These are phyloP conservation scores for Xylaria scruposa DNA, from an alignment of 495 filamentous ascomycete genomes.

Conservation along the genomic window DNA sequence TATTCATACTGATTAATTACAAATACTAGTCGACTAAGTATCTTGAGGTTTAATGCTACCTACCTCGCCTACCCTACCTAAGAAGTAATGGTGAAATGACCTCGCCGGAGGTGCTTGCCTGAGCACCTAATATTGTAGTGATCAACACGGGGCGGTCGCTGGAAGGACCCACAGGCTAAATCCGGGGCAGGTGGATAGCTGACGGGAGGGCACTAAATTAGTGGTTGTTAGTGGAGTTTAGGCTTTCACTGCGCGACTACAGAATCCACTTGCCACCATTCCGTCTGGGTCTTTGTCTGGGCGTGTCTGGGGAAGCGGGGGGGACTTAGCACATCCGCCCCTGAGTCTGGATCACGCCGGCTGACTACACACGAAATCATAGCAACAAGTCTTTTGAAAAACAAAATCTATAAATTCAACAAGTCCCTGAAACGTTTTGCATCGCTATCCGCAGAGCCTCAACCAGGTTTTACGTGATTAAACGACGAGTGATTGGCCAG, in stretches of 20 bases:
- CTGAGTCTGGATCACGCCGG: slow-evolving; percentile 19
- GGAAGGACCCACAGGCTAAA: slow-evolving; percentile 5
- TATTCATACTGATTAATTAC: background rate
- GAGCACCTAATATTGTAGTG: background rate
- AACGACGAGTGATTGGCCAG: slow-evolving; percentile 10
- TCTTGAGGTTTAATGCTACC: background rate
- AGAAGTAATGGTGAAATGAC: background rate
- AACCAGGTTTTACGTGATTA: background rate
- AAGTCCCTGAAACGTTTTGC: background rate
- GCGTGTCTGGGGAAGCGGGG: slow-evolving; percentile 27
- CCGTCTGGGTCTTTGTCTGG: background rate
- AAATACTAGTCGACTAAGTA: background rate
- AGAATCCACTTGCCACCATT: slow-evolving; percentile 17
- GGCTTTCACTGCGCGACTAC: background rate
- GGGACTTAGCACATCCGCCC: slow-evolving; percentile 12
- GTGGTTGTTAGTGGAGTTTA: background rate
- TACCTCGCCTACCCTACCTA: background rate
- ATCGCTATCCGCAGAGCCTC: slow-evolving; percentile 17
- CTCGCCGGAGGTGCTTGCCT: no score
- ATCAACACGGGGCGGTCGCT: slow-evolving; percentile 4
- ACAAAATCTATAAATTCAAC: background rate
- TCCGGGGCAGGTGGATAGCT: slow-evolving; percentile 23
- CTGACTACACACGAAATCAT: background rate
- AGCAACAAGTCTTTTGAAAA: slow-evolving; percentile 14
- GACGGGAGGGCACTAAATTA: slow-evolving; percentile 9